phyloP scores from a whole-genome alignment of 2,329 filamentous ascomycete genomes.

The Diaporthe sp. region DNA sequence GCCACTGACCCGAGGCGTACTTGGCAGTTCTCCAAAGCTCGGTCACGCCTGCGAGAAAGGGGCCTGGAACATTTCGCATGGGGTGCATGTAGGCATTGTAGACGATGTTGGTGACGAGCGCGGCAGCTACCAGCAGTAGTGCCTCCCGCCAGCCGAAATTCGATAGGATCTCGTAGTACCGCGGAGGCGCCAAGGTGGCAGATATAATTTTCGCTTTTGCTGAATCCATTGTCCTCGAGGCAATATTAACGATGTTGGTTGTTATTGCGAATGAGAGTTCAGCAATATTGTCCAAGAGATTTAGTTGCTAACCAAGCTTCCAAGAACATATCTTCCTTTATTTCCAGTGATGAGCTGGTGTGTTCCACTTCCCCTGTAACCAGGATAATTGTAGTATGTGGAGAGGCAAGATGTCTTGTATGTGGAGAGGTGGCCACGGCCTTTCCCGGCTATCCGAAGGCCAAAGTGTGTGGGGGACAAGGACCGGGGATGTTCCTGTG shows the following conservation, averaged over 20 bases:
- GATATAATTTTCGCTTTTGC: neutral
- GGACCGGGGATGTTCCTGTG: neutral
- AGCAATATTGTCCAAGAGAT: neutral
- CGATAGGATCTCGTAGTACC: neutral
- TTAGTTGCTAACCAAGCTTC: neutral
- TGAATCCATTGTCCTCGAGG: neutral
- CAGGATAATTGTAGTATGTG: neutral
- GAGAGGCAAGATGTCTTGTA: neutral
- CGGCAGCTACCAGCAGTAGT: neutral
- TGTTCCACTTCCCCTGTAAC: no score
- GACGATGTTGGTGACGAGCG: neutral
- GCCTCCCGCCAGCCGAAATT: neutral
- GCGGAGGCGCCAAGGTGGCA: neutral
- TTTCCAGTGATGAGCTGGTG: no score
- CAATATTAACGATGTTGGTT: no score
- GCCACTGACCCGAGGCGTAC: neutral
- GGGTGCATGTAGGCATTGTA: constrained; percentile 18
- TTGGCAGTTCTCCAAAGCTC: constrained; percentile 9
- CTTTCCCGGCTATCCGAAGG: neutral
- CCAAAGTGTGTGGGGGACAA: neutral
- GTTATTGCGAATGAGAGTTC: neutral
- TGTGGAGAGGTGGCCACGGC: neutral
- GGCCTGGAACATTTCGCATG: neutral
- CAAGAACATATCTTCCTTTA: neutral
- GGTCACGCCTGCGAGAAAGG: neutral